A percentile compares a stretch with the other conserved stretches of the same genome.
Conservation (phyloP, 306 rosid species). For the Dryas drummondii region DNA sequence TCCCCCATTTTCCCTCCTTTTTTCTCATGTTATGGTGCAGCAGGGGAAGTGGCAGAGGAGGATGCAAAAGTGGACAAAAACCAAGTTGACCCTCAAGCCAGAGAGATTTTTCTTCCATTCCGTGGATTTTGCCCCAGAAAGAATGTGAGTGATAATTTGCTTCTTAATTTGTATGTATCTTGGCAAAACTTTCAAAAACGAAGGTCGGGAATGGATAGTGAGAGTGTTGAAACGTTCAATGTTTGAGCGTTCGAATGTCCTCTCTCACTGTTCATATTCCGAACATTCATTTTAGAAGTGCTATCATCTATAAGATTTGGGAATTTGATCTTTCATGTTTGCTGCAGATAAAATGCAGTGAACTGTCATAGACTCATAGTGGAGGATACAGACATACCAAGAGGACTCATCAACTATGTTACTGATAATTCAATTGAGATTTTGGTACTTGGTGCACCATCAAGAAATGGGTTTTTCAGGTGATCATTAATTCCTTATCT, state of each 20-base stretch:
- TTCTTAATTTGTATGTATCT: neutral
- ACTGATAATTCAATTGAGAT: slow-evolving; percentile 38
- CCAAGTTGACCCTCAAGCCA: slow-evolving; percentile 52
- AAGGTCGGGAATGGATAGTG: too few species aligned
- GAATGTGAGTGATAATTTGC: slow-evolving; percentile 38
- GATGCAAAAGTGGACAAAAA: slow-evolving; percentile 42
- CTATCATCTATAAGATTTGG: too few species aligned
- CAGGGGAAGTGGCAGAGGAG: slow-evolving; percentile 45
- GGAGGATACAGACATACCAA: slow-evolving; percentile 54
- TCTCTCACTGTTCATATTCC: too few species aligned
- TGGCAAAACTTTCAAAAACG: too few species aligned
- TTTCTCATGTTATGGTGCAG: slow-evolving; percentile 36
- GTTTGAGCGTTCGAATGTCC: too few species aligned
- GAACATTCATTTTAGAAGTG: too few species aligned
- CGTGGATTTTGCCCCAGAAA: slow-evolving; percentile 68
- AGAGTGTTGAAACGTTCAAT: too few species aligned
- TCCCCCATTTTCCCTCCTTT: neutral
- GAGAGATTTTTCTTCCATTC: slow-evolving; percentile 58
- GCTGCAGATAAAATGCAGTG: slow-evolving; percentile 59
- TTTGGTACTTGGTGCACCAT: slow-evolving; percentile 69
- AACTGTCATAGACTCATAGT: slow-evolving; percentile 49
- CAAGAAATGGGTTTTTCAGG: slow-evolving; percentile 60
- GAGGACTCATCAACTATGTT: slow-evolving; percentile 48
- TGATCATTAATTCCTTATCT: neutral
- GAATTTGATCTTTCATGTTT: neutral